These are phyloP conservation scores for Aspergillus sp. DNA, from an alignment of 2,329 filamentous ascomycete species.

Conservation along the genomic window DNA sequence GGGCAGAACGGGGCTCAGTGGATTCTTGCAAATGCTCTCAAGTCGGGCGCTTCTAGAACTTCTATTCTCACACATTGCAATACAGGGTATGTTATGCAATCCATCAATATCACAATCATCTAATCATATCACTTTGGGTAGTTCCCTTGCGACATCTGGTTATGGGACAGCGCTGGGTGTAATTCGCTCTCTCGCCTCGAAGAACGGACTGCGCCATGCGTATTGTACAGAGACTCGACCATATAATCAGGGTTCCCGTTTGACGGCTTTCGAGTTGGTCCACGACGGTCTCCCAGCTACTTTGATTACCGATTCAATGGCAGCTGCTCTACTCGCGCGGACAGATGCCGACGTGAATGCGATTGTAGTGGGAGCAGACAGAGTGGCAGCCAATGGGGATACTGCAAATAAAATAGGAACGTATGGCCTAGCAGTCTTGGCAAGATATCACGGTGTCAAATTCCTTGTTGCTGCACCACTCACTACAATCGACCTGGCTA, in stretches of 20 bases:
- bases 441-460: slow-evolving; percentile 78
- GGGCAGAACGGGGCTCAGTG: slow-evolving; percentile 77
- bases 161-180: slow-evolving; percentile 94
- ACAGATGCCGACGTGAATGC: slow-evolving; percentile 64
- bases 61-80: slow-evolving; percentile 98
- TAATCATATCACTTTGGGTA: slow-evolving; percentile 24
- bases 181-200: slow-evolving; percentile 70
- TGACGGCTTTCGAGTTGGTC: slow-evolving; percentile 95
- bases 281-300: slow-evolving; percentile 88
- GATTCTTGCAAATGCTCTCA: slow-evolving; percentile 57
- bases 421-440: slow-evolving; percentile 85
- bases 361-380: slow-evolving; percentile 89
- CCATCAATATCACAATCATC: not conserved
- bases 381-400: slow-evolving; percentile 92
- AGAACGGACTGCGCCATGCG: slow-evolving; percentile 64
- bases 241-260: slow-evolving; percentile 92
- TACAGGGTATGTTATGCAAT: slow-evolving; percentile 59
- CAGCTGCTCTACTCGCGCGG: slow-evolving; percentile 66
- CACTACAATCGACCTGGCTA: slow-evolving; percentile 84
- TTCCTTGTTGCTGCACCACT: slow-evolving; percentile 93
- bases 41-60: slow-evolving; percentile 50
- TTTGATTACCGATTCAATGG: slow-evolving; percentile 95
- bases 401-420: slow-evolving; percentile 99
- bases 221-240: slow-evolving; percentile 96
- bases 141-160: slow-evolving; percentile 90